Base-by-base conservation (phyloP, 306 rosid genomes). In the Corylus avellana region DNA sequence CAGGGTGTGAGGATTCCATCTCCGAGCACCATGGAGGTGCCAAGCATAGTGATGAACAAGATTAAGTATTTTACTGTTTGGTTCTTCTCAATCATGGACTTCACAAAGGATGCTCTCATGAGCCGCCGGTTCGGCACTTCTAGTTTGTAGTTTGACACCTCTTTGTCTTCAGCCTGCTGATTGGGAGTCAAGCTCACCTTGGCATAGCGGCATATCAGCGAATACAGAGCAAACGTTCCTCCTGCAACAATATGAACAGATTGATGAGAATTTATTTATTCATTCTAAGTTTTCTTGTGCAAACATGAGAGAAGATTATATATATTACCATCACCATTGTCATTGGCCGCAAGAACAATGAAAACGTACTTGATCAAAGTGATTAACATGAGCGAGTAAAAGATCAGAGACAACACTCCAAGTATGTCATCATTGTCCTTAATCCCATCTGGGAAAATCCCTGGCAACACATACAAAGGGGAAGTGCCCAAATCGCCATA, bases 11-110 rank as follows among this genome's bases (percentile, higher is more conserved):
- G 81, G 47, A 87, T 71, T 1, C 88, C 87, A 29, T 87, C 87
- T 1, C 90, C 90, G 1, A 86, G 81, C 1, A 84, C 70, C 90
- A 87, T 84, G 74, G 88, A 79, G 50, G 90, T 81, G 20, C 88
- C 88, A 7, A 87, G 76, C 82, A 84, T 46, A 4, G 86, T 79
- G 7, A 71, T 73, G 4, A 87, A 76, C 12, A 84, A 68, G 4
- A 81, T 55, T 16, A 70, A 57, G 4, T 50, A 25, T 57, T 84
- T 87, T 2, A 73, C 55, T 17, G 29, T 67, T 10, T 35, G 37
- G 61, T 84, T 84, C 0, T 58, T 79, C 70, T 87, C 83, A 1
- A 84, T 61, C 46, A 0, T 58, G 2, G 78, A 72, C n/a, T 82
- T 82, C 9, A 87, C 12, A 12, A 2, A 62, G 2, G 82, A 72